These are phyloP conservation scores for Calophaca sinica DNA, from an alignment of 306 rosid species.

Conservation along the genomic window DNA sequence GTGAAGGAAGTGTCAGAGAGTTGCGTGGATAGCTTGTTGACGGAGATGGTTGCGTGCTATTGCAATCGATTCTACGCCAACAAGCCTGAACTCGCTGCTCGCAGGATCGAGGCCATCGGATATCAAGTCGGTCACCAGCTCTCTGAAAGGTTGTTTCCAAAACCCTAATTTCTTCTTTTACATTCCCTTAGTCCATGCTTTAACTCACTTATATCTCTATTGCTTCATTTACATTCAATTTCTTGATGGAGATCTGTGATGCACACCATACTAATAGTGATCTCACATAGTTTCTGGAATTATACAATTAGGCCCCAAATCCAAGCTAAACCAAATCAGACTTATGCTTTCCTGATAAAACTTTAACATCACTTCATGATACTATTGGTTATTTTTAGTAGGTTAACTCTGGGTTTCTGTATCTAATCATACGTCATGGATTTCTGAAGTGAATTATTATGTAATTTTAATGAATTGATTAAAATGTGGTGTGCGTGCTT, in stretches of 20 bases:
- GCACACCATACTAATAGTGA: not conserved
- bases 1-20: constrained; percentile 93
- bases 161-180: constrained; percentile 23
- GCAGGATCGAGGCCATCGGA: constrained; percentile 95
- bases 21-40: constrained; percentile 83
- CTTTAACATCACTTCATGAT: not conserved
- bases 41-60: constrained; percentile 90
- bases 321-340: not conserved
- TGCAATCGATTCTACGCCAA: constrained; percentile 87
- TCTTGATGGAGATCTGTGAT: constrained; percentile 33
- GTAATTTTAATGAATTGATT: constrained; percentile 25
- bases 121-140: constrained; percentile 99
- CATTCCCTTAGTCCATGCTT: not conserved
- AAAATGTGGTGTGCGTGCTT: constrained; percentile 15
- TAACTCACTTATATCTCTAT: not conserved
- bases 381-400: constrained; percentile 7
- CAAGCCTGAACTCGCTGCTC: constrained; percentile 95
- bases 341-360: not conserved
- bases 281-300: not conserved
- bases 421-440: not conserved
- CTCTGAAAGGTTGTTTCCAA: constrained; percentile 77
- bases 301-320: not conserved
- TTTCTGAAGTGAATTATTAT: constrained; percentile 13
- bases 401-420: constrained; percentile 5
- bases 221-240: constrained; percentile 6